Conservation (phyloP, 164 flowering plant genomes). For the Macadamia tetraphylla region DNA sequence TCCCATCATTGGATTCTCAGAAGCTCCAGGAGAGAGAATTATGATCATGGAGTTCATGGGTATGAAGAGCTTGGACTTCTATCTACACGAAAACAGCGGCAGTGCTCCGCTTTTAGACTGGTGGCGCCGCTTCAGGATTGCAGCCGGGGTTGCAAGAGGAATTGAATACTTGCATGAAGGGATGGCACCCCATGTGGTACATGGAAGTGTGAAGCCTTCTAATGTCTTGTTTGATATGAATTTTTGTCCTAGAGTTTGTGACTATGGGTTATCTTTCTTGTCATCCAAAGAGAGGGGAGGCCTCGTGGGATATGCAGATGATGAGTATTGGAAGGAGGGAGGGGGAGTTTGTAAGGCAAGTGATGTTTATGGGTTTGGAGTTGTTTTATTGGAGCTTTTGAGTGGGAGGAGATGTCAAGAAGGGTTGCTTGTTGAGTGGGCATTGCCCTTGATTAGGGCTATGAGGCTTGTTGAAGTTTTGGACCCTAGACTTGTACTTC, state of each 20-base stretch:
- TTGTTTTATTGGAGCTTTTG: constrained; percentile 71
- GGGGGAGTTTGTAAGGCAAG: constrained; percentile 52
- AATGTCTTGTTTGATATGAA: constrained; percentile 54
- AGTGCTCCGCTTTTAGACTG: constrained; percentile 45
- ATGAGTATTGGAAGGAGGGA: constrained; percentile 50
- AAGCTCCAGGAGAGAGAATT: constrained; percentile 85
- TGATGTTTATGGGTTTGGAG: constrained; percentile 83
- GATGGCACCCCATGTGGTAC: constrained; percentile 46
- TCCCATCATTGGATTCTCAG: constrained; percentile 56
- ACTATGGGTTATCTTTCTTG: constrained; percentile 63
- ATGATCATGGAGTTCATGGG: constrained; percentile 52
- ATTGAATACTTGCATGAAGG: constrained; percentile 62
- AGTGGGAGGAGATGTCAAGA: constrained; percentile 59
- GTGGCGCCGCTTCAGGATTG: constrained; percentile 45
- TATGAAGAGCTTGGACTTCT: constrained; percentile 55
- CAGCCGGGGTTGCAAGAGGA: constrained; percentile 63
- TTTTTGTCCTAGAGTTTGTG: constrained; percentile 51
- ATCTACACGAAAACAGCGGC: constrained; percentile 42
- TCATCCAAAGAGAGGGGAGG: constrained; percentile 49
- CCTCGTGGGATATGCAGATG: constrained; percentile 58
- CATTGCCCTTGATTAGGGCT: constrained; percentile 61
- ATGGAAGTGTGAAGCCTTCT: constrained; percentile 68
- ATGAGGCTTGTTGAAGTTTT: constrained; percentile 51
- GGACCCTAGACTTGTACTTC: constrained; percentile 50
- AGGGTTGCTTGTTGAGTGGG: constrained; percentile 67